These are phyloP conservation scores for Phytophthora lateralis DNA, from an alignment of 352 stramenopile genomes.

Conservation along the genomic window DNA sequence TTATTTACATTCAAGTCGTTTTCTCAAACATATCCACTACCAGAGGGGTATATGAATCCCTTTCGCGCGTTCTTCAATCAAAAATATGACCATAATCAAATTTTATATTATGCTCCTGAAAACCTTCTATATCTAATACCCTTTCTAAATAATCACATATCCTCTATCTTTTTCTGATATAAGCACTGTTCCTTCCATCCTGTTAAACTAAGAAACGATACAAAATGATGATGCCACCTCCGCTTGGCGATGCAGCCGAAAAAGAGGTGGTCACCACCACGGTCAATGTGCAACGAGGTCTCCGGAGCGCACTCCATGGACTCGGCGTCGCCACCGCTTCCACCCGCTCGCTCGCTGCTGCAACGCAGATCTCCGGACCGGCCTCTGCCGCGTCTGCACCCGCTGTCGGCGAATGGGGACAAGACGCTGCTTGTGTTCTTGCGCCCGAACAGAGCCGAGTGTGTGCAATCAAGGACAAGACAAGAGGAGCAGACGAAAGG, in stretches of 20 bases:
- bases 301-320: no score
- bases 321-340: constrained; percentile 18
- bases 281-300: constrained; percentile 10
- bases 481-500: neutral
- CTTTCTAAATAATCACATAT: neutral
- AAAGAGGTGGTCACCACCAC: neutral
- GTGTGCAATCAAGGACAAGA: neutral
- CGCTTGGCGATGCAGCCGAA: constrained; percentile 23
- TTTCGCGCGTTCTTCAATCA: constrained; percentile 9
- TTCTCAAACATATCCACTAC: neutral
- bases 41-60: no score
- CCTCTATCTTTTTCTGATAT: neutral
- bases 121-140: neutral
- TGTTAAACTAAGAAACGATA: neutral
- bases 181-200: neutral
- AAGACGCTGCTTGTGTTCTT: constrained; percentile 30
- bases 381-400: constrained; percentile 21
- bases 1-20: no score
- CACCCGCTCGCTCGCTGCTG: constrained; percentile 25
- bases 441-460: constrained; percentile 2
- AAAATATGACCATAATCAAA: constrained; percentile 18
- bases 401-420: constrained; percentile 18
- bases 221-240: constrained; percentile 22
- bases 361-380: constrained; percentile 9
- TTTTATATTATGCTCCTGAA: constrained; percentile 3